Evolutionary conservation across 192 early-diverging fungal species (phyloP).

Genomic region (Hyaloraphidium curvatum): DNA sequence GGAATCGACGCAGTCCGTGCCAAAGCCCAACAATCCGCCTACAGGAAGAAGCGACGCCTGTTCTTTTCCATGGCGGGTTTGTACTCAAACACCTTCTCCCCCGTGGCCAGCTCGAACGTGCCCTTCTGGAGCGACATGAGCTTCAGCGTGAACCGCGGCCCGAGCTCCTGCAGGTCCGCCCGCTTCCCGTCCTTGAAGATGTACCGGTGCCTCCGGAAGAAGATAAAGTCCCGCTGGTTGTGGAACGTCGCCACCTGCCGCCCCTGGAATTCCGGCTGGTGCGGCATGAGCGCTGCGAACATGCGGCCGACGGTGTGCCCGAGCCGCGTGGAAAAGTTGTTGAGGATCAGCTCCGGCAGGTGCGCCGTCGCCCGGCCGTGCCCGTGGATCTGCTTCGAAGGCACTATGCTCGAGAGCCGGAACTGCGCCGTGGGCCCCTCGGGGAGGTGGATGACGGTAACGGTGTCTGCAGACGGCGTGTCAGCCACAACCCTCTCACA

Average conservation of each 20-base stretch:
- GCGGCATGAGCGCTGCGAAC: slow-evolving; percentile 93
- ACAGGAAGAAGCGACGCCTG: neutral
- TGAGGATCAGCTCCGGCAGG: slow-evolving; percentile 90
- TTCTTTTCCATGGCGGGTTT: slow-evolving; percentile 44
- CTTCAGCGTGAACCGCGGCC: slow-evolving; percentile 87
- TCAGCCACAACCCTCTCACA: neutral
- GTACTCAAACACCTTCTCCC: slow-evolving; percentile 94
- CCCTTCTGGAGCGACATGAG: slow-evolving; percentile 90
- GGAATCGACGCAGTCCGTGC: too few species aligned
- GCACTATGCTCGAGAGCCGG: slow-evolving; percentile 64
- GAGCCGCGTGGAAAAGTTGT: slow-evolving; percentile 89
- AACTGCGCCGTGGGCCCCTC: slow-evolving; percentile 94
- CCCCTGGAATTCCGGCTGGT: slow-evolving; percentile 87
- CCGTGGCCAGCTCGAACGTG: slow-evolving; percentile 66
- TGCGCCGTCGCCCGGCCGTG: slow-evolving; percentile 62
- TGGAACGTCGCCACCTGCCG: slow-evolving; percentile 90
- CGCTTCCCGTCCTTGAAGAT: slow-evolving; percentile 54
- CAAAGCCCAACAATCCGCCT: too few species aligned
- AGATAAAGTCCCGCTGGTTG: slow-evolving; percentile 99
- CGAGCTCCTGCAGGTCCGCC: slow-evolving; percentile 77
- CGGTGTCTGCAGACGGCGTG: slow-evolving; percentile 30
- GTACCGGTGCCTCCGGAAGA: slow-evolving; percentile 93
- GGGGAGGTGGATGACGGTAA: slow-evolving; percentile 88
- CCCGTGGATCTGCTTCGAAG: slow-evolving; percentile 54
- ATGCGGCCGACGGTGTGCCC: slow-evolving; percentile 92